Evolutionary conservation across 768 basidiomycete genomes (phyloP).

Genomic region (Lyophyllum decastes): DNA sequence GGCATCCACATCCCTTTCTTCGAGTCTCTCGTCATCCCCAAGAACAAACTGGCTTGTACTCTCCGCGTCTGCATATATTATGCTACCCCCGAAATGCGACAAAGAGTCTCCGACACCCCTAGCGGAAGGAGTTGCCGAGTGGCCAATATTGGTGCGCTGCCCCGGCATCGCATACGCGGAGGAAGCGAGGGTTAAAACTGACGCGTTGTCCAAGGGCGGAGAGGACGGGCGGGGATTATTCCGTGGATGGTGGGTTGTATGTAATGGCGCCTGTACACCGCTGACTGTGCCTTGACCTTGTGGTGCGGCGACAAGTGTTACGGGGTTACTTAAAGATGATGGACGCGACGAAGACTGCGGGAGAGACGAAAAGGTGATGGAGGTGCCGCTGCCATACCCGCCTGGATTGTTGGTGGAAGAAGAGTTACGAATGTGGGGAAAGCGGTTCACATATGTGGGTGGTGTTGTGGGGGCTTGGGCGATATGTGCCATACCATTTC

Average conservation of each 20-base stretch:
- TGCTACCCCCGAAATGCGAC: slow-evolving; percentile 72
- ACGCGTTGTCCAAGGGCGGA: slow-evolving; percentile 90
- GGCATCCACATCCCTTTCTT: slow-evolving; percentile 78
- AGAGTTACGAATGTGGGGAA: slow-evolving; percentile 65
- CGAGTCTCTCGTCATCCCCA: slow-evolving; percentile 65
- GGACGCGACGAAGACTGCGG: slow-evolving; percentile 52
- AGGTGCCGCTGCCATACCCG: slow-evolving; percentile 47
- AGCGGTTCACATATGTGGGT: slow-evolving; percentile 50
- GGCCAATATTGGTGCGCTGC: slow-evolving; percentile 46
- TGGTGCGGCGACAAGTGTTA: slow-evolving; percentile 25
- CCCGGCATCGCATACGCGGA: slow-evolving; percentile 83
- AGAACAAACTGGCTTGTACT: slow-evolving; percentile 68
- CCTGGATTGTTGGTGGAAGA: slow-evolving; percentile 54
- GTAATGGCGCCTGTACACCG: slow-evolving; percentile 78
- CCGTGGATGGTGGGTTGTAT: slow-evolving; percentile 90
- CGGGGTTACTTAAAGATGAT: slow-evolving; percentile 35
- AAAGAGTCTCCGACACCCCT: slow-evolving; percentile 60
- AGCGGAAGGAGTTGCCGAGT: slow-evolving; percentile 50
- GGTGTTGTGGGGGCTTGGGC: slow-evolving; percentile 79
- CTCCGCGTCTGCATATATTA: slow-evolving; percentile 59
- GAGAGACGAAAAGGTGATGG: slow-evolving; percentile 76
- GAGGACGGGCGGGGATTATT: slow-evolving; percentile 95
- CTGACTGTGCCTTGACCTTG: slow-evolving; percentile 24
- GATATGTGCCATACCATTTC: slow-evolving; percentile 87
- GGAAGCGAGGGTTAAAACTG: slow-evolving; percentile 88